These are phyloP conservation scores for Blastobotrys proliferans DNA, from an alignment of 1,139 yeast species.

Conservation along the genomic window DNA sequence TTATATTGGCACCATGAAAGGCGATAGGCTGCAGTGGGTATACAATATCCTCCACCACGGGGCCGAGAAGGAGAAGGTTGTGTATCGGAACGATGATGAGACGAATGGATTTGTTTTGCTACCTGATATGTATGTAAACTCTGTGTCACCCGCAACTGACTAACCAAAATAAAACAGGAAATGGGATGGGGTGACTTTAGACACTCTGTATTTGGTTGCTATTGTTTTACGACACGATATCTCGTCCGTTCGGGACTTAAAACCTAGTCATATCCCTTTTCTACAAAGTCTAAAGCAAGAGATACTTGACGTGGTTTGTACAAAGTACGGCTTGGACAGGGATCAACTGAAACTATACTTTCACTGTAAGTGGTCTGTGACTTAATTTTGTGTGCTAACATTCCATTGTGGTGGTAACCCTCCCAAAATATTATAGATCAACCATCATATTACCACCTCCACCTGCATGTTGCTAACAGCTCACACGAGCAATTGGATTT, in stretches of 20 bases:
- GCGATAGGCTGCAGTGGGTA: conserved; percentile 85
- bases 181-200: conserved; percentile 79
- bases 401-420: background rate
- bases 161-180: conserved; percentile 85
- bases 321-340: conserved; percentile 41
- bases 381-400: conserved; percentile 14
- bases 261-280: conserved; percentile 53
- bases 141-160: conserved; percentile 27
- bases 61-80: conserved; percentile 76
- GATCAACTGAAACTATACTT: conserved; percentile 68
- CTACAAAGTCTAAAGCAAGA: conserved; percentile 45
- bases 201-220: conserved; percentile 70
- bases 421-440: too few relatives aligned
- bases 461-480: conserved; percentile 81
- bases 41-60: conserved; percentile 76
- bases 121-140: conserved; percentile 40
- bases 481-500: conserved; percentile 69
- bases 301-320: conserved; percentile 47
- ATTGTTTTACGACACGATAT: conserved; percentile 71
- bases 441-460: conserved; percentile 95
- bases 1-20: conserved; percentile 71
- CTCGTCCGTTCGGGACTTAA: conserved; percentile 73
- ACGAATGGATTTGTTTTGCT: conserved; percentile 42
- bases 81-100: conserved; percentile 56
- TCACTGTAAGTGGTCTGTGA: conserved; percentile 57